These are phyloP conservation scores for Pseudogymnoascus sp. DNA, from an alignment of 2,329 filamentous ascomycete genomes.

Conservation along the genomic window DNA sequence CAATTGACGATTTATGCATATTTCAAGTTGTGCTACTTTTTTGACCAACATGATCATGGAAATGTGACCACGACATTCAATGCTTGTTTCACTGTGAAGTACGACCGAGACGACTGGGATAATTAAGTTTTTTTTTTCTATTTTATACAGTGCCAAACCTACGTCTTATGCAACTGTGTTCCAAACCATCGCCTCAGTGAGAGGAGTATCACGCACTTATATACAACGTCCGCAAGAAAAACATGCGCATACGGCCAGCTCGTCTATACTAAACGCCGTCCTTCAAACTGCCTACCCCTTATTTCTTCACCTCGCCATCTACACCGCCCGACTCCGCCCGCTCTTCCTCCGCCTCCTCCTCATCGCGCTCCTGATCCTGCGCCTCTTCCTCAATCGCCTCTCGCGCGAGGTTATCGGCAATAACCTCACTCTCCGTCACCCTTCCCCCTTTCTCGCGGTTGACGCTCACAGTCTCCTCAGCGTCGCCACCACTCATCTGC, in stretches of 20 bases:
- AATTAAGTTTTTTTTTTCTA: constrained; percentile 7
- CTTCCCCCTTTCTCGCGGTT: constrained; percentile 21
- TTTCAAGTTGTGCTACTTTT: not conserved
- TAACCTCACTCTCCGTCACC: constrained; percentile 24
- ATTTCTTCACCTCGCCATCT: constrained; percentile 1
- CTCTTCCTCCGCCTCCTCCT: not conserved
- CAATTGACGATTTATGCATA: not conserved
- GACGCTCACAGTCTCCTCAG: constrained; percentile 29
- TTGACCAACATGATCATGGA: not conserved
- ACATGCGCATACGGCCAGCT: not conserved
- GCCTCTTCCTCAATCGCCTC: constrained; percentile 12
- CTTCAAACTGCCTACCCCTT: not conserved
- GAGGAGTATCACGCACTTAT: constrained; percentile 7
- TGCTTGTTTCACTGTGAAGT: not conserved
- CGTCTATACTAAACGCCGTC: constrained; percentile 1
- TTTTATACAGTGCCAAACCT: not conserved
- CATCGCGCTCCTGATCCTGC: constrained; percentile 15
- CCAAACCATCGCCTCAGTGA: not conserved
- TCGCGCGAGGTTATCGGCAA: constrained; percentile 20
- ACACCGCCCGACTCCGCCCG: not conserved
- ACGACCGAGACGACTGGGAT: not conserved
- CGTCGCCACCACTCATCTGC: constrained; percentile 86
- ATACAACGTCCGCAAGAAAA: not conserved
- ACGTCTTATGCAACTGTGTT: not conserved
- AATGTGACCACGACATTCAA: not conserved